Conservation (phyloP, 768 basidiomycete genomes). For the Lyophyllum atratum region DNA sequence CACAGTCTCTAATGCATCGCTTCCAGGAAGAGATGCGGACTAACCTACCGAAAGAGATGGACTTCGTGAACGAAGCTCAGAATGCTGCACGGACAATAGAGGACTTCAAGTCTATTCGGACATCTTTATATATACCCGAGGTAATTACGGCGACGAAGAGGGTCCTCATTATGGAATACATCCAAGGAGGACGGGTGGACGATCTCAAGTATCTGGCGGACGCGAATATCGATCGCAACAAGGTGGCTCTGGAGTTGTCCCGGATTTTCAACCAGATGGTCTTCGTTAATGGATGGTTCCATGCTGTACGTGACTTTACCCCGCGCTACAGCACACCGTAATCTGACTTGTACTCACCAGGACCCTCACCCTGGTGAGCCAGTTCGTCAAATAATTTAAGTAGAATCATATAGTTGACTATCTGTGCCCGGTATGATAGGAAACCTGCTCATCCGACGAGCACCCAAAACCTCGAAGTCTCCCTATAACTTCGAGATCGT, state of each 20-base stretch:
- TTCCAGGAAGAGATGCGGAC: conserved; percentile 90
- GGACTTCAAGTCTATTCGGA: conserved; percentile 71
- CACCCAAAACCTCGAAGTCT: conserved; percentile 60
- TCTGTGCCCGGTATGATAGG: conserved; percentile 40
- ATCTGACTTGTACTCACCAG: conserved; percentile 31
- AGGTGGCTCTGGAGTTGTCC: conserved; percentile 87
- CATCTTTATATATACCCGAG: conserved; percentile 86
- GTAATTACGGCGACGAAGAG: conserved; percentile 82
- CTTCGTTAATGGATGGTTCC: conserved; percentile 91
- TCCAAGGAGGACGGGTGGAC: conserved; percentile 86
- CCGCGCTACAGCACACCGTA: neutral
- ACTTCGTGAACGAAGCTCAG: conserved; percentile 86
- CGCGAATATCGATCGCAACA: conserved; percentile 88
- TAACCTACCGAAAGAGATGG: conserved; percentile 91
- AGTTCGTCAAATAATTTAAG: neutral
- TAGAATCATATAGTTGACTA: neutral
- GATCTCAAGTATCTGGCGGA: conserved; percentile 82
- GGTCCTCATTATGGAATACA: conserved; percentile 94
- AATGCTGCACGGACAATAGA: conserved; percentile 74
- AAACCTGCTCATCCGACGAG: conserved; percentile 88
- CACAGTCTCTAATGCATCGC: conserved; percentile 35
- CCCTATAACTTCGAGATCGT: conserved; percentile 97
- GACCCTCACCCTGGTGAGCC: conserved; percentile 82
- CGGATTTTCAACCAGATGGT: conserved; percentile 96
- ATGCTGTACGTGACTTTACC: conserved; percentile 54